These are phyloP conservation scores for Arthrobotrys sinensis DNA, from an alignment of 2,329 filamentous ascomycete species.

Conservation along the genomic window DNA sequence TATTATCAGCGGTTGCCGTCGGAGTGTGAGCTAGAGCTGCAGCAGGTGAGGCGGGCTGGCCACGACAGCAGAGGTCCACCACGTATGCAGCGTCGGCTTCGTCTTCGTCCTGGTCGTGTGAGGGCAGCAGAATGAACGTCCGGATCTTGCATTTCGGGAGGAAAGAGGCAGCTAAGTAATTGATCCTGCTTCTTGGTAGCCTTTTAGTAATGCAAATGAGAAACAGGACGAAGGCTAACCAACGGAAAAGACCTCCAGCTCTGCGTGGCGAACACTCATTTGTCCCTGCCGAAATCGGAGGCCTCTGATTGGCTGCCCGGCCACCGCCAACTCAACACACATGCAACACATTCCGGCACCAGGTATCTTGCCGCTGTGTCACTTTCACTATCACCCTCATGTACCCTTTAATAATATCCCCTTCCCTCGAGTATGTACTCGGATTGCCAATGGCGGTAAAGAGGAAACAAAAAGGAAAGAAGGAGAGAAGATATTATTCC, in stretches of 20 bases:
- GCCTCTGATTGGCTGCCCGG: constrained; percentile 28
- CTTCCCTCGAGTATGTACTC: not conserved
- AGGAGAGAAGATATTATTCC: not conserved
- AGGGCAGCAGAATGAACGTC: constrained; percentile 4
- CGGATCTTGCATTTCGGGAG: constrained; percentile 36
- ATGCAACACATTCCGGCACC: constrained; percentile 33
- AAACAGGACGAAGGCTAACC: constrained; percentile 20
- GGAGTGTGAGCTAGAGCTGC: constrained; percentile 35
- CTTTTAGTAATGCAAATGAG: constrained; percentile 35
- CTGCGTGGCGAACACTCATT: constrained; percentile 54
- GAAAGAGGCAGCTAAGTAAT: not conserved
- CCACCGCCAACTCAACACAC: constrained; percentile 41
- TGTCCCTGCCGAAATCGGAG: constrained; percentile 57
- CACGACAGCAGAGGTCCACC: constrained; percentile 57
- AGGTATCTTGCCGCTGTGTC: not conserved
- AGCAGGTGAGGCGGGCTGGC: constrained; percentile 46
- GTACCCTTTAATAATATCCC: not conserved
- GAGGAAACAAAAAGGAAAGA: not conserved
- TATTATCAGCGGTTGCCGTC: constrained; percentile 46
- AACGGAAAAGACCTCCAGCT: constrained; percentile 9
- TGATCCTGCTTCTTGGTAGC: not conserved
- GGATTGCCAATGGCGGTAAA: constrained; percentile 23
- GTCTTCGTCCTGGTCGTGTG: constrained; percentile 38
- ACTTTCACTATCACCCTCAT: constrained; percentile 8
- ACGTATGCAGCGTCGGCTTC: constrained; percentile 45